These are phyloP conservation scores for Nakazawaea laoshanensis DNA, from an alignment of 805 yeast genomes.

Conservation along the genomic window DNA sequence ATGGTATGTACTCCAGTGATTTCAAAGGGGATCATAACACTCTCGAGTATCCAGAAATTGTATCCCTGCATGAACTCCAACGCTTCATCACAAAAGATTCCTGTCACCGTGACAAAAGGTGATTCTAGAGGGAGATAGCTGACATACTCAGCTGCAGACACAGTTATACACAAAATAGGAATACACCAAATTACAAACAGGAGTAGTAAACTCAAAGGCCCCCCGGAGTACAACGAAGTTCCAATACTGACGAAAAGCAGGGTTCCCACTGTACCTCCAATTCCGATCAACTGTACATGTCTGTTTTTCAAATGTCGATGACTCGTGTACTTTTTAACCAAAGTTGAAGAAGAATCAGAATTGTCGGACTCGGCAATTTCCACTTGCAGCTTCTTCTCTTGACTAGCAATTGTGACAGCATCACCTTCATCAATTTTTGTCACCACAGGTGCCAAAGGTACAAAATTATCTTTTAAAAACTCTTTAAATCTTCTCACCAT, in stretches of 20 bases:
- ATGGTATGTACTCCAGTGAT: constrained; percentile 37
- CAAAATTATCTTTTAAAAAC: constrained; percentile 5
- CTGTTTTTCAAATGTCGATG: constrained; percentile 27
- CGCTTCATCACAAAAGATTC: constrained; percentile 36
- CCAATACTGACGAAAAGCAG: constrained; percentile 37
- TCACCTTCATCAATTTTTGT: not conserved
- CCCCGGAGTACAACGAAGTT: constrained; percentile 27
- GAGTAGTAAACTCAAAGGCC: constrained; percentile 32
- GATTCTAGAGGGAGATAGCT: constrained; percentile 38
- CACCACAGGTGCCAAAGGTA: constrained; percentile 3
- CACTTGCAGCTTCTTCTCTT: not conserved
- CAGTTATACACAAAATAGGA: constrained; percentile 31
- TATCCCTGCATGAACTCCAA: constrained; percentile 38
- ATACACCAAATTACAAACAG: constrained; percentile 33
- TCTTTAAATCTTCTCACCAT: constrained; percentile 2
- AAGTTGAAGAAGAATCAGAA: constrained; percentile 4
- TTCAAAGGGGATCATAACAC: constrained; percentile 42
- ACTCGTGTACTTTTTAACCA: constrained; percentile 5
- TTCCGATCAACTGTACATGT: constrained; percentile 39
- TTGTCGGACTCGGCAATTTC: not conserved
- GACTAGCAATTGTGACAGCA: not conserved
- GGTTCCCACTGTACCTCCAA: constrained; percentile 43
- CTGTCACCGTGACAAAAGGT: constrained; percentile 37
- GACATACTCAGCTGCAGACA: constrained; percentile 38
- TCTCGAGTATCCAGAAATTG: constrained; percentile 41